phyloP scores from a whole-genome alignment of 2,329 filamentous ascomycete genomes.

The Xylariaceae sp. region DNA sequence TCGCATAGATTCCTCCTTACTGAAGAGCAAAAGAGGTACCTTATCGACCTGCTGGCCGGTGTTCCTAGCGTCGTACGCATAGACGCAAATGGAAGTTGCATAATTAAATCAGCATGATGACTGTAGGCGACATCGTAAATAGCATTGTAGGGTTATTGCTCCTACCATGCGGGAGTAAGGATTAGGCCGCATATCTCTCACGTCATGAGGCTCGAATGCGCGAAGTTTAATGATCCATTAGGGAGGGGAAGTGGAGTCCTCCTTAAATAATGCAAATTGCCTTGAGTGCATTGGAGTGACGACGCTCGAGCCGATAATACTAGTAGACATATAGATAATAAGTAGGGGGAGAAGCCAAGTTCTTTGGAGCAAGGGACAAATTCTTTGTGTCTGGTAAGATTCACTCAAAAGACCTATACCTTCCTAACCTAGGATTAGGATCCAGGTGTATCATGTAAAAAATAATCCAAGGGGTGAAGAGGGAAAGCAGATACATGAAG shows the following conservation, averaged over 20 bases:
- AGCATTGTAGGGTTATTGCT: not conserved
- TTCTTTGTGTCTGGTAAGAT: no score
- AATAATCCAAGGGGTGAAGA: no score
- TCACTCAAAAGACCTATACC: no score
- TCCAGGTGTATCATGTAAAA: no score
- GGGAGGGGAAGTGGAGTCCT: constrained; percentile 12
- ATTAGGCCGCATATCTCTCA: not conserved
- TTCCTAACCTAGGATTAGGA: no score
- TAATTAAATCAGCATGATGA: not conserved
- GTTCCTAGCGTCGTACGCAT: not conserved
- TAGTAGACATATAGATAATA: no score
- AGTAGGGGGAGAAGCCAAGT: no score
- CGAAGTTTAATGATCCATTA: constrained; percentile 15
- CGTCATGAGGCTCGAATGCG: constrained; percentile 1
- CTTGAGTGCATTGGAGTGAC: constrained; percentile 2
- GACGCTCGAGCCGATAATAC: not conserved
- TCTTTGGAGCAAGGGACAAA: not conserved
- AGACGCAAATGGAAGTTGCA: no score
- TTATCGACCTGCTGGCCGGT: not conserved
- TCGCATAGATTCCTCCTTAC: not conserved
- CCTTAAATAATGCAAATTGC: constrained; percentile 1
- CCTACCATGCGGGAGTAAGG: not conserved
- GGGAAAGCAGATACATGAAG: no score
- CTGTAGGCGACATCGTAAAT: not conserved
- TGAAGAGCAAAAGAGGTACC: not conserved